These are phyloP conservation scores for Diaporthe ampelina DNA, from an alignment of 2,329 filamentous ascomycete species.

Conservation along the genomic window DNA sequence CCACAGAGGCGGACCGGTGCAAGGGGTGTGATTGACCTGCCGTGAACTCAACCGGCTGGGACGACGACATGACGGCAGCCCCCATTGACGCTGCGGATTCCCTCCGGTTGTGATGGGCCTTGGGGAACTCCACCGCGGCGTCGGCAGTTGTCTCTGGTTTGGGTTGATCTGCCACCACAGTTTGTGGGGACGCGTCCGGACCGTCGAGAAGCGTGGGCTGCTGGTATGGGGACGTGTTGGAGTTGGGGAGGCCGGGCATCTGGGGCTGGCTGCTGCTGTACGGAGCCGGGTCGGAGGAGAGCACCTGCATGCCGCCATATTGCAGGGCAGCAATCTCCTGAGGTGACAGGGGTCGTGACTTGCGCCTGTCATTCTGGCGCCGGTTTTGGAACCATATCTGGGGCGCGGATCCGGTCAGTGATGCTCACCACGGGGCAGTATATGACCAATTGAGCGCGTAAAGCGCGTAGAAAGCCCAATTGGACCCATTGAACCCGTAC, in stretches of 20 bases:
- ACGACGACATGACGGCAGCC: slow-evolving; percentile 42
- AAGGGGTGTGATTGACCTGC: slow-evolving; percentile 41
- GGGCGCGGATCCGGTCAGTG: slow-evolving; percentile 38
- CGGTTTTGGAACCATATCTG: slow-evolving; percentile 99
- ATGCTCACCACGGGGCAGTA: slow-evolving; percentile 17
- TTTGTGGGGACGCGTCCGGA: slow-evolving; percentile 33
- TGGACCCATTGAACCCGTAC: slow-evolving; percentile 66
- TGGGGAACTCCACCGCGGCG: slow-evolving; percentile 10
- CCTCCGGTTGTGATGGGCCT: slow-evolving; percentile 25
- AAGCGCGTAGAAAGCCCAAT: background rate
- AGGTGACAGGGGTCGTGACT: slow-evolving; percentile 84
- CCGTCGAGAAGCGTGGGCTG: slow-evolving; percentile 24
- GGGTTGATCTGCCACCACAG: slow-evolving; percentile 13
- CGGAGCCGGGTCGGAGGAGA: slow-evolving; percentile 61
- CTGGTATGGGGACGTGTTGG: slow-evolving; percentile 35
- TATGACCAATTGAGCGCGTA: slow-evolving; percentile 32
- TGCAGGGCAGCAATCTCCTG: slow-evolving; percentile 79
- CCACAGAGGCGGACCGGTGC: slow-evolving; percentile 55
- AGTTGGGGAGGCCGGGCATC: slow-evolving; percentile 29
- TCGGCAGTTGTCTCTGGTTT: slow-evolving; percentile 35
- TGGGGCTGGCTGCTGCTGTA: slow-evolving; percentile 44
- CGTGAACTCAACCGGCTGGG: slow-evolving; percentile 45
- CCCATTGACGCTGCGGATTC: slow-evolving; percentile 35
- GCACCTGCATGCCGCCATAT: slow-evolving; percentile 66
- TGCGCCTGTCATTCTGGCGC: slow-evolving; percentile 91